Percentiles rank a stretch among this genome's conserved stretches.
These are phyloP conservation scores for Tolypocladium sp. DNA, from an alignment of 2,329 filamentous ascomycete species.

Conservation along the genomic window DNA sequence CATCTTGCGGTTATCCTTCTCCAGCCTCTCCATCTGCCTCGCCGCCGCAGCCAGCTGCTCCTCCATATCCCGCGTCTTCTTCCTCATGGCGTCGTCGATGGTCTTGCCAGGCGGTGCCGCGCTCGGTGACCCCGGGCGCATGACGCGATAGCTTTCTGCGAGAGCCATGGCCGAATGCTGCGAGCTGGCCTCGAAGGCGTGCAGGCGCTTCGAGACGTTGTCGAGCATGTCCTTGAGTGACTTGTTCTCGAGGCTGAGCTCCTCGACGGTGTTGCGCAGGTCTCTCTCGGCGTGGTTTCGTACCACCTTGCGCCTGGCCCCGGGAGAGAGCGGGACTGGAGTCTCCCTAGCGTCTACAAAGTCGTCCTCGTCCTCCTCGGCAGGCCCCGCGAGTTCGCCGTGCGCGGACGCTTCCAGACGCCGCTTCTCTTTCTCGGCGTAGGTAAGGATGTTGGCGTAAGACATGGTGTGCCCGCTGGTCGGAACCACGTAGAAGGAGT, in stretches of 20 bases:
- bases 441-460: slow-evolving; percentile 80
- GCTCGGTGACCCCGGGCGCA: slow-evolving; percentile 45
- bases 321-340: slow-evolving; percentile 33
- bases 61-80: slow-evolving; percentile 56
- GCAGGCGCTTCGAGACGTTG: slow-evolving; percentile 76
- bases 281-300: slow-evolving; percentile 33
- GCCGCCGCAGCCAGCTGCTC: slow-evolving; percentile 49
- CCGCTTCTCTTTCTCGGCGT: slow-evolving; percentile 57
- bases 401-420: slow-evolving; percentile 44
- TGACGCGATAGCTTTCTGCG: slow-evolving; percentile 68
- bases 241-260: slow-evolving; percentile 80
- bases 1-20: slow-evolving; percentile 51
- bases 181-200: slow-evolving; percentile 85
- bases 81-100: slow-evolving; percentile 27
- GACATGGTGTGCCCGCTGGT: slow-evolving; percentile 85
- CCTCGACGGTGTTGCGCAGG: slow-evolving; percentile 66
- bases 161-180: slow-evolving; percentile 81
- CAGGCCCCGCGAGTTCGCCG: slow-evolving; percentile 35
- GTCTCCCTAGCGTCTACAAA: slow-evolving; percentile 83
- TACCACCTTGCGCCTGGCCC: slow-evolving; percentile 28
- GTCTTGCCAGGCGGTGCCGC: slow-evolving; percentile 14
- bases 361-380: slow-evolving; percentile 66
- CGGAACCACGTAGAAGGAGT: slow-evolving; percentile 92
- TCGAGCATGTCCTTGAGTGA: slow-evolving; percentile 79
- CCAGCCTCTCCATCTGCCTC: slow-evolving; percentile 55